These are phyloP conservation scores for Leptographium radiaticola DNA, from an alignment of 2,329 filamentous ascomycete species.

Conservation along the genomic window DNA sequence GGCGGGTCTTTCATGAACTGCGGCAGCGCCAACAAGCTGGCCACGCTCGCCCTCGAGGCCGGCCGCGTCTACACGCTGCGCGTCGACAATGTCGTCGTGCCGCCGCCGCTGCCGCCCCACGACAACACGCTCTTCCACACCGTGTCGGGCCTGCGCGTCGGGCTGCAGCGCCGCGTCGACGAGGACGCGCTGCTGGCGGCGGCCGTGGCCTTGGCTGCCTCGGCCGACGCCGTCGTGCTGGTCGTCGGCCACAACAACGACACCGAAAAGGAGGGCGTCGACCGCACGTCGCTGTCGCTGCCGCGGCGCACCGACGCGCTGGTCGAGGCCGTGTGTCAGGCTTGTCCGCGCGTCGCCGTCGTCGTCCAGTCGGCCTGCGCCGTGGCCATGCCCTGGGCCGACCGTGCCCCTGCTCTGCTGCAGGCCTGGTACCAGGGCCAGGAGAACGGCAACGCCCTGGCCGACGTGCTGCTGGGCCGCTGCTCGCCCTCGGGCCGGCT, in stretches of 20 bases:
- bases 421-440: conserved; percentile 62
- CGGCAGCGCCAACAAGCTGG: conserved; percentile 43
- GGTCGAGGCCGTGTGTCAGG: conserved; percentile 18
- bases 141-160: conserved; percentile 11
- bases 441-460: conserved; percentile 54
- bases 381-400: conserved; percentile 46
- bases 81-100: conserved; percentile 23
- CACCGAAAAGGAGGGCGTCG: conserved; percentile 10
- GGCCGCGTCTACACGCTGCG: conserved; percentile 39
- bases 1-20: conserved; percentile 32
- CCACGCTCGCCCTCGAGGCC: conserved; percentile 30
- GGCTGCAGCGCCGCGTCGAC: conserved; percentile 5
- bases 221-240: conserved; percentile 18
- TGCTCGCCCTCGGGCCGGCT: conserved; percentile 56
- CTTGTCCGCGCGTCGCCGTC: conserved; percentile 40
- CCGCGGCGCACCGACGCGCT: conserved; percentile 8
- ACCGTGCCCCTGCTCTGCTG: conserved; percentile 32
- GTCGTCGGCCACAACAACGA: conserved; percentile 17
- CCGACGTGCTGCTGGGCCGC: conserved; percentile 51
- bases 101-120: conserved; percentile 9
- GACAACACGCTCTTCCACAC: conserved; percentile 15
- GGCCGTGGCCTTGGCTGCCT: conserved; percentile 23
- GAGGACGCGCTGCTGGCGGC: conserved; percentile 9
- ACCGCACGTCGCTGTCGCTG: conserved; percentile 8
- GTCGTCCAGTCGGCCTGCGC: conserved; percentile 70